Conservation (phyloP, 805 yeast species). For the Candida silvatica region DNA sequence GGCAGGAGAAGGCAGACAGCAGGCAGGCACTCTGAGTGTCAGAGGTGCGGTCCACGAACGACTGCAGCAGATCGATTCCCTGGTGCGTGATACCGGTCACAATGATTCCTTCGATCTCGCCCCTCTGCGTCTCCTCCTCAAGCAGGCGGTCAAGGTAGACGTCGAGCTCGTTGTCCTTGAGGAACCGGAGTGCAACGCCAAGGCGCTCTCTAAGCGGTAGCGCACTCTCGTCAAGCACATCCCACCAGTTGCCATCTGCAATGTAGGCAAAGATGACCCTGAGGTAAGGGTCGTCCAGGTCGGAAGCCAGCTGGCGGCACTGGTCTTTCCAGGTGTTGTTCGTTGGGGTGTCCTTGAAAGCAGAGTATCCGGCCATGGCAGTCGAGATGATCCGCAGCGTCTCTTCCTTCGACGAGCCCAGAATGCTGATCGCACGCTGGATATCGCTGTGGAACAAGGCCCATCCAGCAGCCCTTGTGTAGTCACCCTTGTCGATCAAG, state of each 20-base stretch:
- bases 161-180: slow-evolving; percentile 71
- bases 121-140: slow-evolving; percentile 59
- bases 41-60: slow-evolving; percentile 79
- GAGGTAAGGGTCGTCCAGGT: slow-evolving; percentile 79
- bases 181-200: slow-evolving; percentile 83
- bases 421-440: slow-evolving; percentile 67
- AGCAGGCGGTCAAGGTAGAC: slow-evolving; percentile 65
- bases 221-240: slow-evolving; percentile 82
- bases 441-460: slow-evolving; percentile 93
- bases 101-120: slow-evolving; percentile 86
- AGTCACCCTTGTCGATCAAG: slow-evolving; percentile 48
- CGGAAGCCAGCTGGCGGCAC: slow-evolving; percentile 82
- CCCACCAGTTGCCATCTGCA: slow-evolving; percentile 95
- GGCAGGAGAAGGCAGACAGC: slow-evolving; percentile 72
- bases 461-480: slow-evolving; percentile 95
- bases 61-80: slow-evolving; percentile 74
- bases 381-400: slow-evolving; percentile 75
- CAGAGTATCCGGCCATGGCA: slow-evolving; percentile 85
- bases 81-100: slow-evolving; percentile 87
- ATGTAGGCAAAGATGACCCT: slow-evolving; percentile 90
- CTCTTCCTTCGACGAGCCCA: slow-evolving; percentile 66
- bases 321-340: slow-evolving; percentile 90
- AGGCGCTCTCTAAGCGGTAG: slow-evolving; percentile 81
- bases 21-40: slow-evolving; percentile 91
- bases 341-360: slow-evolving; percentile 45